Evolutionary conservation across 495 filamentous ascomycete genomes (phyloP), one percentile per base, ranked within the genome.

Genomic region (Trichocladium antarcticum): DNA sequence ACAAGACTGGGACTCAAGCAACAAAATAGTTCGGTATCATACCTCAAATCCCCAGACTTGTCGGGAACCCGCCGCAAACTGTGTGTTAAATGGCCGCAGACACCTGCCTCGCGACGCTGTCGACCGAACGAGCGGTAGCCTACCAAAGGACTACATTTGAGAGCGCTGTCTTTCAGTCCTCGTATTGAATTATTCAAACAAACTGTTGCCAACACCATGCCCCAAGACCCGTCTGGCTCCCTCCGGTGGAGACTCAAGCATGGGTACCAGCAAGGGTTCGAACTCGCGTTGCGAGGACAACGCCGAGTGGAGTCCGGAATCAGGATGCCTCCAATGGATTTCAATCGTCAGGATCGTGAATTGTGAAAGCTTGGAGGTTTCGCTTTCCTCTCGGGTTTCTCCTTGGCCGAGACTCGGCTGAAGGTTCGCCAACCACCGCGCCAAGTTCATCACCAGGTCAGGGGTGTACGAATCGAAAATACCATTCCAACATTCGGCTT

Each of bases 251-350:
- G 48, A 50, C 48, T 21, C 34, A 9, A 50, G 16, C 40, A 50
- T 38, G 48, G 48, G 48, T 50, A 39, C 37, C 41, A 45, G 39
- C 48, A 44, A 45, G 48, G 48, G 48, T 21, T 10, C 24, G 21
- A 28, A 5, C 16, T 39, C 5, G 48, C 41, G 21, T 42, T 29
- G 47, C 38, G 32, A 49, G 38, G 46, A 17, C 45, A 48, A 48
- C 46, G n/a, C 4, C 16, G 16, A 42, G 47, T 49, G 47, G 47
- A 49, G 47, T 42, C 47, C 12, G 5, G 16, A 36, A 27, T 1
- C 9, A 28, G 15, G 3, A 20, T 15, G 16, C 22, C 48, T 50
- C 48, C 48, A 50, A 50, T 50, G 48, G 41, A 44, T 50, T 50
- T 50, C 48, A 50, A 50, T 50, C 41, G 41, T 44, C 32, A 17